A percentile compares a stretch with the other conserved stretches of the same genome.
These are phyloP conservation scores for Sonneratia alba DNA, from an alignment of 345 rosid genomes.

Conservation along the genomic window DNA sequence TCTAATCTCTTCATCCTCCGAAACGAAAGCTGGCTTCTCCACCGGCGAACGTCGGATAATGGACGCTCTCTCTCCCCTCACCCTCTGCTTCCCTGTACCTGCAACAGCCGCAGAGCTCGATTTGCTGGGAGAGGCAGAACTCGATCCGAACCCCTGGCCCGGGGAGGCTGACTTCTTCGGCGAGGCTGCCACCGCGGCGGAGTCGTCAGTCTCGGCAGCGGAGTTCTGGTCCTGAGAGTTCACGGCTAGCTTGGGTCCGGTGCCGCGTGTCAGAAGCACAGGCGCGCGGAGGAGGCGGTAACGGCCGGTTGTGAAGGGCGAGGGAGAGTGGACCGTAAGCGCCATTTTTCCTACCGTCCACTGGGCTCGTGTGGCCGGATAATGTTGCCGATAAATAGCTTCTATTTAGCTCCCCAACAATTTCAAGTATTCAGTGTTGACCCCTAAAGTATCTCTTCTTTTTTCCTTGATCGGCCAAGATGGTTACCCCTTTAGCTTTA, in stretches of 20 bases:
- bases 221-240: constrained; percentile 34
- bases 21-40: constrained; percentile 45
- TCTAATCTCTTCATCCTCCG: constrained; percentile 43
- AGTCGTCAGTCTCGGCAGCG: constrained; percentile 29
- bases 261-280: constrained; percentile 17
- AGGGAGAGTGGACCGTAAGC: constrained; percentile 40
- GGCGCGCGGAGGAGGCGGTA: constrained; percentile 18
- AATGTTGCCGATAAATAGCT: no score
- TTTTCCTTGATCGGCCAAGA: no score
- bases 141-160: constrained; percentile 54
- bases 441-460: no score
- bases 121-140: constrained; percentile 17
- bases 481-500: no score
- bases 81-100: constrained; percentile 32
- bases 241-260: constrained; percentile 29
- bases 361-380: no score
- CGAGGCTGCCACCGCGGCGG: constrained; percentile 11
- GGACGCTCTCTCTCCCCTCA: constrained; percentile 42
- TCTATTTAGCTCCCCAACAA: no score
- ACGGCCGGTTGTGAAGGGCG: constrained; percentile 19
- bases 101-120: constrained; percentile 7
- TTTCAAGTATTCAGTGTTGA: no score
- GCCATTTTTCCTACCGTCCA: constrained; percentile 32
- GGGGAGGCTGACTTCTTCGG: constrained; percentile 37
- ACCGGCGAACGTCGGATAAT: constrained; percentile 55